phyloP scores from a whole-genome alignment of 306 rosid species.

The Cucumis melo region DNA sequence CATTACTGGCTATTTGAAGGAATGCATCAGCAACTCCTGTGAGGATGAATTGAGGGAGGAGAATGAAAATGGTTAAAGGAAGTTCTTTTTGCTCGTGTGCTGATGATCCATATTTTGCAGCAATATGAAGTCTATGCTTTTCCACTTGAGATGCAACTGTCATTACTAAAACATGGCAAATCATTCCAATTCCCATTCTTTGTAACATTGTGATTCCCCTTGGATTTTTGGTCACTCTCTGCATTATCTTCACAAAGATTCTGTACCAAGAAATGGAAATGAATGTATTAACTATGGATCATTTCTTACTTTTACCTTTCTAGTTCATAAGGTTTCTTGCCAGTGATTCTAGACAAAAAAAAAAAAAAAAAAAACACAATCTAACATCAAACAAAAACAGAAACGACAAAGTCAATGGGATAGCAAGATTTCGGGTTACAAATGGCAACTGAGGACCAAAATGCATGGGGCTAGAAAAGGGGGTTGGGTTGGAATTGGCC shows the following conservation, averaged over 20 bases:
- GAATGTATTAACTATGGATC: neutral
- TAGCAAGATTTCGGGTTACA: too few relatives aligned
- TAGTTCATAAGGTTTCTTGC: too few relatives aligned
- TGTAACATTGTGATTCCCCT: slow-evolving; percentile 83
- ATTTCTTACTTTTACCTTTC: neutral
- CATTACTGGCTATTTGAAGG: slow-evolving; percentile 60
- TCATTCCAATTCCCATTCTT: slow-evolving; percentile 73
- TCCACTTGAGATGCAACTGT: slow-evolving; percentile 53
- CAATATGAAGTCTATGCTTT: slow-evolving; percentile 42
- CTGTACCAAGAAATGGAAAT: neutral
- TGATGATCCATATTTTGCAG: slow-evolving; percentile 26
- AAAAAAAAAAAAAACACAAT: too few relatives aligned
- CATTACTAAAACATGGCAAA: slow-evolving; percentile 45
- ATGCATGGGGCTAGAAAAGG: too few relatives aligned
- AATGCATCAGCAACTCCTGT: slow-evolving; percentile 75
- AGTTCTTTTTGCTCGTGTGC: neutral
- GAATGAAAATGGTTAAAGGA: slow-evolving; percentile 58
- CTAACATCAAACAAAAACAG: too few relatives aligned
- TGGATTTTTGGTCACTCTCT: slow-evolving; percentile 46
- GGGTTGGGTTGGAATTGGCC: too few relatives aligned
- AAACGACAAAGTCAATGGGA: too few relatives aligned
- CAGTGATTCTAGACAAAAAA: too few relatives aligned
- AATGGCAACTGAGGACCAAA: too few relatives aligned
- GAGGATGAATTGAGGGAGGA: slow-evolving; percentile 66
- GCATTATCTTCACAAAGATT: slow-evolving; percentile 44